Conservation (phyloP, 768 basidiomycete genomes). For the Gloeostereum incarnatum region DNA sequence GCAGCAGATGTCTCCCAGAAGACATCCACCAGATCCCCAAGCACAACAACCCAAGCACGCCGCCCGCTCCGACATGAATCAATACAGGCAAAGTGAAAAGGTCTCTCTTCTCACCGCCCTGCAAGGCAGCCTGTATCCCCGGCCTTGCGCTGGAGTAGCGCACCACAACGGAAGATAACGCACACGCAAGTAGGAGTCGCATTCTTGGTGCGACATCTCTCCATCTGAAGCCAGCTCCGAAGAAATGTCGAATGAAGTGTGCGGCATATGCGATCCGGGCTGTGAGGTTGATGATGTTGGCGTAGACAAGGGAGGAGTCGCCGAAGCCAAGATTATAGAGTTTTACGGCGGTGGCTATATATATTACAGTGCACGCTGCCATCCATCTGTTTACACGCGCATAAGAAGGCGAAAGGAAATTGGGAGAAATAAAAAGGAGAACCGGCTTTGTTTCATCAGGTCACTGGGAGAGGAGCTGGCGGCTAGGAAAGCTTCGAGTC, state of each 20-base stretch:
- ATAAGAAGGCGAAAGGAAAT: neutral
- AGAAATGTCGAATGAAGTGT: constrained; percentile 40
- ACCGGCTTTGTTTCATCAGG: constrained; percentile 61
- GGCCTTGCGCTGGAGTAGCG: constrained; percentile 18
- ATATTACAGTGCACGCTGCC: constrained; percentile 63
- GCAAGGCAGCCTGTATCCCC: constrained; percentile 12
- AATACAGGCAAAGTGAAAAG: constrained; percentile 17
- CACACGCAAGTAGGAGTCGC: constrained; percentile 12
- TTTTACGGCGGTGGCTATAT: constrained; percentile 43
- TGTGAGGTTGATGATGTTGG: constrained; percentile 61
- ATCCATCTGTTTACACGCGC: constrained; percentile 46
- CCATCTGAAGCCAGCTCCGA: constrained; percentile 20
- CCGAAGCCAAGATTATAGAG: constrained; percentile 41
- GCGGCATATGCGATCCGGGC: constrained; percentile 55
- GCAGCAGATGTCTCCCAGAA: constrained; percentile 8
- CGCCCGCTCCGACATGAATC: constrained; percentile 25
- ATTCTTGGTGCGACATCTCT: constrained; percentile 15
- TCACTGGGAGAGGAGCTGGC: constrained; percentile 64
- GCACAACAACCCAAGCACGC: constrained; percentile 15
- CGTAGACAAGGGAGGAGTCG: constrained; percentile 66
- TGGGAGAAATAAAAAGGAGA: constrained; percentile 17
- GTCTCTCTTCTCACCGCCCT: constrained; percentile 14
- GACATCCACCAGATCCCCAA: constrained; percentile 21
- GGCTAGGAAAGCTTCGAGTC: constrained; percentile 84
- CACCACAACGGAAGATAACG: constrained; percentile 15